phyloP scores from a whole-genome alignment of 352 stramenopile genomes.

The Phytophthora constricta region DNA sequence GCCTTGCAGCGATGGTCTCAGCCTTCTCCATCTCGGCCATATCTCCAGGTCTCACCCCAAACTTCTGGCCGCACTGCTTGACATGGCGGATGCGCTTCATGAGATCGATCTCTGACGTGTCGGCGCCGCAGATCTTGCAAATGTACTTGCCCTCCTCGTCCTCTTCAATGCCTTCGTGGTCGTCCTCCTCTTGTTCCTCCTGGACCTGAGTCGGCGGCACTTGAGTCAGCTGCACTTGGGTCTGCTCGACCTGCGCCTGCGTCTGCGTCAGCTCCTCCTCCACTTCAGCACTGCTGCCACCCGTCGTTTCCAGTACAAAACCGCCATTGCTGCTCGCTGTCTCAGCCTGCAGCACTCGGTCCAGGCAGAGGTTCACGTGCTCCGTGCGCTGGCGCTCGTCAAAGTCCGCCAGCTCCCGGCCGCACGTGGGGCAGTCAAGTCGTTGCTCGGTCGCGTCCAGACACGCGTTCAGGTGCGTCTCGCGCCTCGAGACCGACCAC shows the following conservation, averaged over 20 bases:
- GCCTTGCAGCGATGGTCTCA: slow-evolving; percentile 29
- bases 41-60: slow-evolving; percentile 64
- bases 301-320: neutral
- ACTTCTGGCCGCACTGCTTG: slow-evolving; percentile 77
- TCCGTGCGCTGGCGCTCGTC: slow-evolving; percentile 69
- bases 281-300: neutral
- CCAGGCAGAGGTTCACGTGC: slow-evolving; percentile 78
- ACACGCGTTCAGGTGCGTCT: slow-evolving; percentile 80
- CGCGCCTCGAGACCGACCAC: slow-evolving; percentile 54
- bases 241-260: too few species aligned
- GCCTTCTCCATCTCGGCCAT: slow-evolving; percentile 41
- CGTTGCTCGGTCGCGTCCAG: slow-evolving; percentile 53
- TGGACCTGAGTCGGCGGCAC: slow-evolving; percentile 3
- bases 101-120: slow-evolving; percentile 49
- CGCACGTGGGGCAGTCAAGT: slow-evolving; percentile 66
- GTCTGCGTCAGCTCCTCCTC: slow-evolving; percentile 5
- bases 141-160: slow-evolving; percentile 35
- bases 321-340: neutral
- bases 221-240: slow-evolving; percentile 2
- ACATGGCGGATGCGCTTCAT: slow-evolving; percentile 73
- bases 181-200: slow-evolving; percentile 3
- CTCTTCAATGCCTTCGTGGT: slow-evolving; percentile 6
- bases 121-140: slow-evolving; percentile 76
- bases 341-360: slow-evolving; percentile 26
- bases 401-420: slow-evolving; percentile 62